Evolutionary conservation across 331 rosid genomes (phyloP).

Genomic region (Rosa hybrid): DNA sequence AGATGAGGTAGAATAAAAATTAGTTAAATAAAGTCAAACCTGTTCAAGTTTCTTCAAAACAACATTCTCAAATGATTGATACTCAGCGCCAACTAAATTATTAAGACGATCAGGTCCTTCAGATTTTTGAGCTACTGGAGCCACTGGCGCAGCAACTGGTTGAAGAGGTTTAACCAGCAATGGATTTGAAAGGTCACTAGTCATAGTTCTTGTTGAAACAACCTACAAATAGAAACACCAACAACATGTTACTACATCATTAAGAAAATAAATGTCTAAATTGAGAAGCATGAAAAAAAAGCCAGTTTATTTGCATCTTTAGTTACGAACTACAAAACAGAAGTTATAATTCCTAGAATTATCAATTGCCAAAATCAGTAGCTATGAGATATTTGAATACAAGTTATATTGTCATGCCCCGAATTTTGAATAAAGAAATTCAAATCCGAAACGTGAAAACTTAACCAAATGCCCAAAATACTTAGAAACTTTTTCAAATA

Average conservation of each 20-base stretch:
- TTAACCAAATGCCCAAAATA: too few relatives aligned
- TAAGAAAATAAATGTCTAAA: background rate
- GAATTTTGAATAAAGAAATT: too few relatives aligned
- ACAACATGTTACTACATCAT: slow-evolving; percentile 14
- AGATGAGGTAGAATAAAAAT: background rate
- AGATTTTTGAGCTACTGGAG: slow-evolving; percentile 41
- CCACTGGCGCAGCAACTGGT: slow-evolving; percentile 47
- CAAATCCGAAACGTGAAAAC: too few relatives aligned
- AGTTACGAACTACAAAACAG: slow-evolving; percentile 42
- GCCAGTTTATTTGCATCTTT: slow-evolving; percentile 58
- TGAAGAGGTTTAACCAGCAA: slow-evolving; percentile 76
- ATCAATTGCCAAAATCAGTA: background rate
- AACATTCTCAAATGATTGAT: slow-evolving; percentile 76
- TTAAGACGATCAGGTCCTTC: slow-evolving; percentile 40
- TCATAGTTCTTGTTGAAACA: slow-evolving; percentile 58
- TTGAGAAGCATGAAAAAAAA: background rate
- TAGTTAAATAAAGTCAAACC: slow-evolving; percentile 40
- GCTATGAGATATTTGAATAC: background rate
- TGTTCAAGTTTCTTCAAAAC: slow-evolving; percentile 72
- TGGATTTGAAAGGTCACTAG: slow-evolving; percentile 72
- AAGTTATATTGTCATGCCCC: background rate
- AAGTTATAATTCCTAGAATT: background rate
- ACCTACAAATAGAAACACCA: slow-evolving; percentile 44
- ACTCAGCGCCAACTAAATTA: slow-evolving; percentile 77
- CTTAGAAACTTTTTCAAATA: too few relatives aligned